Base-by-base conservation (phyloP, 306 rosid species). In the Begonia peltatifolia region DNA sequence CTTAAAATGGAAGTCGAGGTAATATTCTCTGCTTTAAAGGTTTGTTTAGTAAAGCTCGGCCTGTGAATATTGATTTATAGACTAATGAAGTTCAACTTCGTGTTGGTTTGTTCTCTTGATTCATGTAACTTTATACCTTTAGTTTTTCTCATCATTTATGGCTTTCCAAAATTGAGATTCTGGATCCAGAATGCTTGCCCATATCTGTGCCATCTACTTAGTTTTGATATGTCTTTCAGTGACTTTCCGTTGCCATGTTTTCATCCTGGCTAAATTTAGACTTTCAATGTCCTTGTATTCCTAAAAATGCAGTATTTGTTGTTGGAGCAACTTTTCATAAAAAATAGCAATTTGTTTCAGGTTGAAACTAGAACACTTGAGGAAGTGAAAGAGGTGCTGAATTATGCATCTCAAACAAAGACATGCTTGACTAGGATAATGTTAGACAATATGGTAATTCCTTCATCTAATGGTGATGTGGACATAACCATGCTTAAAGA, bases 381-480 rank as follows among this genome's bases (percentile, higher is more conserved):
- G 65, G 97, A 90, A 71, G 73, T 86, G 60, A 63, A 76, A 12
- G 83, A 83, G 64, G 90, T 75, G 52, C 66, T 85, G 38, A 62
- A 65, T 52, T 79, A 80, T 63, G 83, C 97, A 50, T 68, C 82
- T 47, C 79, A 83, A 69, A 72, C 84, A 53, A 74, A 78, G 71
- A 86, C 97, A 41, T 76, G 74, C 57, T 64, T 90, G 75, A 85
- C 84, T 62, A 73, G 87, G 58, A 80, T 85, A 62, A 85, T 90
- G 97, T 75, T 90, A 90, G 97, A 90, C 66, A 85, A 90, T 66
- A 90, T 90, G 97, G 95, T 90, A 59, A 77, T 76, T 47, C 95
- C 95, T 44, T 70, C 78, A 58, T 71, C 80, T 16, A 68, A 81
- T 53, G 94, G 87, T 4, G 82, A 85, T 52, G 80, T 90, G 47